These are phyloP conservation scores for Saraca asoca DNA, from an alignment of 331 rosid genomes.

Conservation along the genomic window DNA sequence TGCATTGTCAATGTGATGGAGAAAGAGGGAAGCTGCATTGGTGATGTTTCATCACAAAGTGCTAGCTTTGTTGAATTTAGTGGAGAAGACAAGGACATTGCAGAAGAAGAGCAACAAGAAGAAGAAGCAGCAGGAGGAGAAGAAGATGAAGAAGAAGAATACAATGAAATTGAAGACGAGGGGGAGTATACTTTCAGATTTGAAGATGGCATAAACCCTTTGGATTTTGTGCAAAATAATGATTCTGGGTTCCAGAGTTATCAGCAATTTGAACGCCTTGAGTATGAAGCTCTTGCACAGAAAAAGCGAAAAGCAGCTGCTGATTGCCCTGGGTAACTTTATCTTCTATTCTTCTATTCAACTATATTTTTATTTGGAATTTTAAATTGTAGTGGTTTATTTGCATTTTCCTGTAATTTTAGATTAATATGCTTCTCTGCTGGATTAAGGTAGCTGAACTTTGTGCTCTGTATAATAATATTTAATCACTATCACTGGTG, in stretches of 20 bases:
- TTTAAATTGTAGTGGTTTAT: not conserved
- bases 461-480: not conserved
- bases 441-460: not conserved
- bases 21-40: not conserved
- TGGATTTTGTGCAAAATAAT: slow-evolving; percentile 58
- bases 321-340: slow-evolving; percentile 37
- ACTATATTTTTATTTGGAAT: not conserved
- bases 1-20: not conserved
- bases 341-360: not conserved
- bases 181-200: slow-evolving; percentile 61
- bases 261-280: slow-evolving; percentile 64
- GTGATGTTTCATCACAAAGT: not conserved
- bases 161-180: slow-evolving; percentile 49
- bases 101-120: not conserved
- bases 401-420: no score
- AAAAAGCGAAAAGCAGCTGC: slow-evolving; percentile 62
- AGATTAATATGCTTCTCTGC: not conserved
- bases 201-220: slow-evolving; percentile 61
- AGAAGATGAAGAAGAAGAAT: slow-evolving; percentile 47
- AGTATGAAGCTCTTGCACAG: slow-evolving; percentile 68
- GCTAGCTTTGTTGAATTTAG: not conserved
- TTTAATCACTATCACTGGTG: not conserved
- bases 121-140: slow-evolving; percentile 25
- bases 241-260: slow-evolving; percentile 53
- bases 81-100: not conserved